Evolutionary conservation across 2,329 filamentous ascomycete species (phyloP), one percentile per base, ranked within the genome.

Genomic region (Calonectria leucothoes): DNA sequence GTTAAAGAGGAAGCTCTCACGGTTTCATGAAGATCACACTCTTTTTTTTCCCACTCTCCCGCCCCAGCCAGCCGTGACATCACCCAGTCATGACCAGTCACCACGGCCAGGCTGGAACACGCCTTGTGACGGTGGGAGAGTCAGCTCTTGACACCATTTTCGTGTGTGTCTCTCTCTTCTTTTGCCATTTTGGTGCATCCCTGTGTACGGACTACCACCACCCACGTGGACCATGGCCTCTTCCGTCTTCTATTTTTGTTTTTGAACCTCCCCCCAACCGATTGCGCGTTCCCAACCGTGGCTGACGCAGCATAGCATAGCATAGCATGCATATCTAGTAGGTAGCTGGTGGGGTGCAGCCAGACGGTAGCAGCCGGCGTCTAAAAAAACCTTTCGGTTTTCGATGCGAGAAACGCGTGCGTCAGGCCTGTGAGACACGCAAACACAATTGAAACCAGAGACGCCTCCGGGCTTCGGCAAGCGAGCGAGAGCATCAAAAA

Each of bases 1-100:
- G 55, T 61, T 37, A 61, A 61, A 39, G 23, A 37, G 55, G 55
- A 61, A 61, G 55, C 55, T 61, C 55, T 61, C 55, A 61, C 55
- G 55, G 55, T 61, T 61, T 61, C 55, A 61, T 61, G 55, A 35
- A 61, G 55, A 61, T 61, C 35, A 61, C 55, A 61, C n/a, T 39
- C n/a, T 27, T 52, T 52, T 52, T 2, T 15, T 39, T 29, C n/a
- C 35, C 55, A 61, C 37, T n/a, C 20, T 61, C 11, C 55, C 55
- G 55, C 55, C 35, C 55, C 35, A 61, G 55, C 55, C 35, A 37
- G 31, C 31, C n/a, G 23, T 51, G 23, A 51, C 48, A 51, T 51
- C 48, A 45, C 51, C n/a, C n/a, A 45, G 20, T 1, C 42, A 45
- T 45, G 20, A 45, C 42, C 10, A 45, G n/a, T 33, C 27, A 20